Evolutionary conservation across 2,329 filamentous ascomycete genomes (phyloP).

Genomic region (Colletotrichum caudatum): DNA sequence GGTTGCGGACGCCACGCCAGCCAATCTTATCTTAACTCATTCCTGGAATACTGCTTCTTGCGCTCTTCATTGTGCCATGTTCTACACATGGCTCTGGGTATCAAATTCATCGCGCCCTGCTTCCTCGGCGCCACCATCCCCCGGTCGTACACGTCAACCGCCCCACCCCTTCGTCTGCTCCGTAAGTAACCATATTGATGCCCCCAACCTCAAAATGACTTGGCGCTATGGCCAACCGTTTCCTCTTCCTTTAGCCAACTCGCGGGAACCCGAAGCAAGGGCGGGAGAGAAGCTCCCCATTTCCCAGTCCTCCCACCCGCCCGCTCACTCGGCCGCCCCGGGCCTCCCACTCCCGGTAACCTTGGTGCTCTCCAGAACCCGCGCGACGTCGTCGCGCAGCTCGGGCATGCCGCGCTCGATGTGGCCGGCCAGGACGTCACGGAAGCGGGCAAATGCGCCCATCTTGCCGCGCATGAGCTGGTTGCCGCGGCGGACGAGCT

Average conservation of each 20-base stretch:
- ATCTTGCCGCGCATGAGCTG: constrained; percentile 76
- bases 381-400: constrained; percentile 64
- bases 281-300: too few species aligned
- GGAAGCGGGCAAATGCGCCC: constrained; percentile 69
- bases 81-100: constrained; percentile 9
- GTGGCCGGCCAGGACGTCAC: constrained; percentile 71
- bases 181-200: background rate
- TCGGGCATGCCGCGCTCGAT: constrained; percentile 71
- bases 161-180: background rate
- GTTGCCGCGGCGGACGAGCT: constrained; percentile 74
- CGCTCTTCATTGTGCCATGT: background rate
- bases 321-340: background rate
- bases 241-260: background rate
- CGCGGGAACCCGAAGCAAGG: background rate
- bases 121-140: background rate
- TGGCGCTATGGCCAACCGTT: background rate
- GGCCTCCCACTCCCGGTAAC: constrained; percentile 29
- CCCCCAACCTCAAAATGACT: background rate
- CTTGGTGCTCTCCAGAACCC: constrained; percentile 61
- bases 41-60: background rate
- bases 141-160: background rate
- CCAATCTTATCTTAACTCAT: background rate
- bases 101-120: background rate
- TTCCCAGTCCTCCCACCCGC: too few species aligned
- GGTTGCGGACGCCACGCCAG: background rate